Evolutionary conservation across 2,329 filamentous ascomycete genomes (phyloP), one percentile per base, ranked within the genome.

Genomic region (Ophiosphaerella herpotricha): DNA sequence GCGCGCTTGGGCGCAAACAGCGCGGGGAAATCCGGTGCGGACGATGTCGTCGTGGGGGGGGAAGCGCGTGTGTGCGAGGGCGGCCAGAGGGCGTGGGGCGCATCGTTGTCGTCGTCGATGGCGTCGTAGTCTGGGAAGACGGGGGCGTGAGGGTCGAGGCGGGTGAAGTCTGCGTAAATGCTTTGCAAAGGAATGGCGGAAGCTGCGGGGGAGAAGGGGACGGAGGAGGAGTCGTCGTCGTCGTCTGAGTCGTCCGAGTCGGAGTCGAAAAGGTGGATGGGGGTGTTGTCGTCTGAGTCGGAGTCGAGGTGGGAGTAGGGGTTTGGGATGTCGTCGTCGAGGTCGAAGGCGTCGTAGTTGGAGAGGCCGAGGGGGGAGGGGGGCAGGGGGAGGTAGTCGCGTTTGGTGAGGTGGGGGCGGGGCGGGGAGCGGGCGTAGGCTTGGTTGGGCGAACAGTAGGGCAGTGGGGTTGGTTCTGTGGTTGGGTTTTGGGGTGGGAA

Each of bases 271-370:
- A 52, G 48, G 7, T 49, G 40, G 5, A 35, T 41, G 5, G 49
- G 32, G 13, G 12, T 29, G 21, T 66, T 63, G 5, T 64, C 64
- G 4, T 64, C 64, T 9, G 67, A 66, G 11, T 68, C 66, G 39
- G n/a, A n/a, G n/a, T 73, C 70, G 0, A 71, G 39, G 40, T 67
- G 60, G 5, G 62, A 52, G 42, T 73, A 72, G 4, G 51, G 56
- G 43, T 71, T 61, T 0, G 59, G 54, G 7, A 60, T 48, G 16
- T 67, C 61, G 16, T 72, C 72, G 35, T 77, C 73, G 2, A 64
- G 44, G 42, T 77, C 75, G 23, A 77, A 66, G 8, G 71, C 71
- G 48, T 77, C 75, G 55, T 77, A 77, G 50, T 76, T 76, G n/a
- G 70, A 75, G 2, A 75, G 58, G 3, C 73, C 70, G 8, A 76